phyloP scores from a whole-genome alignment of 139 green algal species.

The Asterochloris erici region DNA sequence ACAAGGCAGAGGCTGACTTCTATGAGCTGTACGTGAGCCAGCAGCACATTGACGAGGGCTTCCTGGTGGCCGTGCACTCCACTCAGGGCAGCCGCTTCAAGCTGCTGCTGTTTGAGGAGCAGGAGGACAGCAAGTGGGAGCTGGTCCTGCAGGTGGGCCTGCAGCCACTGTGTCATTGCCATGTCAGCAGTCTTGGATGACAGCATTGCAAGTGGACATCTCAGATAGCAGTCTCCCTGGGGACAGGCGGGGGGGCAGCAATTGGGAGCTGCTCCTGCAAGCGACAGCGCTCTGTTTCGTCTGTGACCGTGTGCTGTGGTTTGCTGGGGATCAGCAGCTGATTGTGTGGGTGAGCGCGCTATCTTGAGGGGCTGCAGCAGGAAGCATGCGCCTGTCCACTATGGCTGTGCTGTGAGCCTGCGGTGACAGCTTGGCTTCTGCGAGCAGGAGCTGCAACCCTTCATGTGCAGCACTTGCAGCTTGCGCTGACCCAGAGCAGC shows the following conservation, averaged over 20 bases:
- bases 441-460: no score
- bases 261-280: constrained; percentile 14
- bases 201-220: not conserved
- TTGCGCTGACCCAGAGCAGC: no score
- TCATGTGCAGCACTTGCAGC: no score
- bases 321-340: not conserved
- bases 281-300: not conserved
- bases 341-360: no score
- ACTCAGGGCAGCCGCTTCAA: constrained; percentile 24
- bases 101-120: constrained; percentile 30
- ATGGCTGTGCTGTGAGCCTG: no score
- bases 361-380: no score
- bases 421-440: no score
- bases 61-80: constrained; percentile 22
- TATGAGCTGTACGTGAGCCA: constrained; percentile 18
- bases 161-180: not conserved
- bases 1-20: constrained; percentile 11
- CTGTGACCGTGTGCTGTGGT: not conserved
- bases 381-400: no score
- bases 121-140: constrained; percentile 14
- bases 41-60: constrained; percentile 21
- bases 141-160: constrained; percentile 1
- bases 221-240: not conserved
- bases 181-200: not conserved
- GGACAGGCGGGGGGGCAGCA: not conserved